Percentiles rank a stretch among this genome's conserved stretches.
Conservation (phyloP, 2,329 filamentous ascomycete species). For the Coniochaeta hoffmannii region DNA sequence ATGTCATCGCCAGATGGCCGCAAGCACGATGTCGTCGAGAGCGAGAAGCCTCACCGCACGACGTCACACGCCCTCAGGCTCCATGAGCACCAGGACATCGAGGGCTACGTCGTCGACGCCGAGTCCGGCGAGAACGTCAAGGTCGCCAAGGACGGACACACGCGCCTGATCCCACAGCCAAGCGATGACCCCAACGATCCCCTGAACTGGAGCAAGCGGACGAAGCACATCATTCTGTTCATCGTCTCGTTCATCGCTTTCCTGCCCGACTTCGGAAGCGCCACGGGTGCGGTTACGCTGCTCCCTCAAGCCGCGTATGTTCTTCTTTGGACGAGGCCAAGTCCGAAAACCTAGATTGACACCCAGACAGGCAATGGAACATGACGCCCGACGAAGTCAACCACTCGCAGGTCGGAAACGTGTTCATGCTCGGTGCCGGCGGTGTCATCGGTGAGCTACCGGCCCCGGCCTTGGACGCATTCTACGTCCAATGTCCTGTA, state of each 20-base stretch:
- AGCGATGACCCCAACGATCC: constrained; percentile 43
- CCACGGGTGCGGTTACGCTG: constrained; percentile 34
- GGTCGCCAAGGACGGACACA: constrained; percentile 30
- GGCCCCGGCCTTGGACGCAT: background rate
- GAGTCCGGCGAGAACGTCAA: constrained; percentile 23
- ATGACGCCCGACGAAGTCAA: constrained; percentile 41
- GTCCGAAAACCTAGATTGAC: background rate
- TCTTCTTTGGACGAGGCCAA: background rate
- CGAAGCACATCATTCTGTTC: constrained; percentile 41
- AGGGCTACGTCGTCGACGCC: constrained; percentile 30
- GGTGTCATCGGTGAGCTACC: constrained; percentile 27
- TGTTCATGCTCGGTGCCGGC: constrained; percentile 40
- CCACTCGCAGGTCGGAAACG: constrained; percentile 42
- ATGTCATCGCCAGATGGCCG: background rate
- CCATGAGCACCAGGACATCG: constrained; percentile 25
- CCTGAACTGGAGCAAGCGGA: constrained; percentile 41
- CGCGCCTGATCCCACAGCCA: constrained; percentile 46
- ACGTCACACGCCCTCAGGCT: constrained; percentile 13
- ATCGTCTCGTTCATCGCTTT: constrained; percentile 38
- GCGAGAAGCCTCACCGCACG: background rate
- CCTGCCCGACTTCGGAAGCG: constrained; percentile 41
- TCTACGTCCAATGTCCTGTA: background rate
- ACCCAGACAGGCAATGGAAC: constrained; percentile 31
- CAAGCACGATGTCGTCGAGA: background rate
- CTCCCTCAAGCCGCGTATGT: constrained; percentile 33